Percentiles rank a stretch among this genome's conserved stretches.
Evolutionary conservation across 495 filamentous ascomycete species (phyloP).

Genomic region (Chaetomidium leptoderma): DNA sequence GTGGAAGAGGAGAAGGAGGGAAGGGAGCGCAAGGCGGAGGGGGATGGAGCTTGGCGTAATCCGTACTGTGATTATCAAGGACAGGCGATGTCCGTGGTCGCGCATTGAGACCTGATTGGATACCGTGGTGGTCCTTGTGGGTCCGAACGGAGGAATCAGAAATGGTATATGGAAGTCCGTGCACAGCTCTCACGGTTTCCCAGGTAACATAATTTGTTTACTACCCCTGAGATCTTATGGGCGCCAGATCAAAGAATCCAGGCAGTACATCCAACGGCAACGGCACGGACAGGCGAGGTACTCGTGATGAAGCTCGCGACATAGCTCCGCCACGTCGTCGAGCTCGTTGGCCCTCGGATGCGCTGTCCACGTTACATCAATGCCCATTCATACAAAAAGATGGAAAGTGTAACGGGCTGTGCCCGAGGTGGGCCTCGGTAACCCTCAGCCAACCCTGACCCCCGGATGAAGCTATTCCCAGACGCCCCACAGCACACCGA

Average conservation of each 20-base stretch:
- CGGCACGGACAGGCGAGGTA: not conserved
- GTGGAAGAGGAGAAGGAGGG: not conserved
- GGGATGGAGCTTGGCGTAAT: not conserved
- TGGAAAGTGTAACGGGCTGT: not conserved
- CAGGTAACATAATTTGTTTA: not conserved
- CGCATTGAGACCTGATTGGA: slow-evolving; percentile 2
- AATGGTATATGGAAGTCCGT: not conserved
- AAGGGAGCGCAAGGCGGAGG: not conserved
- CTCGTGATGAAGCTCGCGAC: not conserved
- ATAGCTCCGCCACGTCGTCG: not conserved
- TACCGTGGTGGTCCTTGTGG: slow-evolving; percentile 1
- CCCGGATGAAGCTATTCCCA: no score
- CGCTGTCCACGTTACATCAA: not conserved
- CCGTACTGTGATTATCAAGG: not conserved
- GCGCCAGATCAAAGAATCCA: not conserved
- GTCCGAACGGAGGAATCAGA: not conserved
- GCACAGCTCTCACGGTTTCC: not conserved
- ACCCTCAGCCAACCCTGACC: no score
- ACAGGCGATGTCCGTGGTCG: not conserved
- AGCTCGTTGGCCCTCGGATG: not conserved
- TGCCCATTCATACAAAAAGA: not conserved
- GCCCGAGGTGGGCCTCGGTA: no score
- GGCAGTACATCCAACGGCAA: not conserved
- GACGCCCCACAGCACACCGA: no score
- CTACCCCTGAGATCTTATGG: slow-evolving; percentile 1